Evolutionary conservation across 352 stramenopile species (phyloP), one percentile per base, ranked within the genome.

Genomic region (Elongisporangium prolatum): DNA sequence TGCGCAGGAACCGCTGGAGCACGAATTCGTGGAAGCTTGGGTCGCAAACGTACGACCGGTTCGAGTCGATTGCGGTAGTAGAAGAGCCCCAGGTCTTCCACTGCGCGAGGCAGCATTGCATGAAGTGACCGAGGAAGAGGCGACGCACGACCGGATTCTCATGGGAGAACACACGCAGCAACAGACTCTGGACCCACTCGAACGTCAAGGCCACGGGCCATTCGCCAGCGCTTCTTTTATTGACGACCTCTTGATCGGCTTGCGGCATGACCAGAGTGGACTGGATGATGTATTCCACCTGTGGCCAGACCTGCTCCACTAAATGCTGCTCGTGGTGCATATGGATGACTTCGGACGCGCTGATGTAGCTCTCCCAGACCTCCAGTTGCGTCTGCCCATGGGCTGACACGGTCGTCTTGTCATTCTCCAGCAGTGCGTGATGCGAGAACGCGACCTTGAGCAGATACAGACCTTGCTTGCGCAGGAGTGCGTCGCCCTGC

Each of bases 251-350:
- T n/a, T 44, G 13, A 8, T 59, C 34, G 4, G 34, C 17, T 13
- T 44, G 34, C 1, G 34, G 34, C 4, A 74, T 59, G 17, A 86
- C 52, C 17, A 88, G 65, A 21, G 72, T 71, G 7, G 53, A 65
- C 18, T 73, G 54, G 21, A 94, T 66, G 17, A 94, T 48, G 7
- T 64, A 54, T 13, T 73, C 73, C 21, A 94, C 75, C 21, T 92
- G 84, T 10, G 83, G 74, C 85, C 85, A 94, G 18, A 93, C 85
- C 54, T 94, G 83, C 56, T 93, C 85, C 57, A 94, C 74, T 21
- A 94, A 48, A 51, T 94, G 85, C 56, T 84, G 83, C 52, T 93
- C 80, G 38, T 94, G 83, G 49, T 94, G 83, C 66, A 91, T 84
- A 56, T 93, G 81, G 40, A 94, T 89, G 13, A 94, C 82, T 21